Base-by-base conservation (phyloP, 2,329 filamentous ascomycete genomes). In the Fusarium sp. region DNA sequence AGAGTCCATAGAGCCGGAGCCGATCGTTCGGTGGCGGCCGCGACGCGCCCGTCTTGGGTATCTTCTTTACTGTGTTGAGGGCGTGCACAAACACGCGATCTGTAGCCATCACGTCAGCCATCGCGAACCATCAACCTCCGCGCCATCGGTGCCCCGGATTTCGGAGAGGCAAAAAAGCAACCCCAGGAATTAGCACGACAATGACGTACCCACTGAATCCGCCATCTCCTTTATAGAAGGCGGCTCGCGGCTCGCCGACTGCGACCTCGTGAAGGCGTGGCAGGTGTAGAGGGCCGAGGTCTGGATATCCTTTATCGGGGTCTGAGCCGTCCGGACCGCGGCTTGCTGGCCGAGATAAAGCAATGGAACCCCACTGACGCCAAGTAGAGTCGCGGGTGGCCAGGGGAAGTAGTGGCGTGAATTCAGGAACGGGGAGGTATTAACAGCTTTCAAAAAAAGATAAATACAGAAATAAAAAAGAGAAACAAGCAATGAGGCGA, bases 31-130 rank as follows among this genome's bases (percentile, higher is more conserved):
- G 91, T 57, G 97, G 97, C 54, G 97, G 97, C 72, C 97, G 93
- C 73, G 94, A 91, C 62, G 95, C 95, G 73, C 97, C 96, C 20
- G 95, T 98, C 81, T 97, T 96, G 78, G 94, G 94, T 78, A 99
- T 97, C 85, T 97, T 97, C 85, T 98, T 98, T 79, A 99, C 96
- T 27, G 97, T 98, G 86, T 98, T 98, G 84, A 99, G 93, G 75
- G 97, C 97, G 90, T 99, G 96, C 83, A 97, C 96, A 84, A 99
- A 99, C 81, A 99, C 97, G 85, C 97, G 93, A 86, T 99, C 97
- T 98, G 78, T 42, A 63, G 31, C 40, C 40, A 68, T 65, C 73
- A 75, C 52, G 67, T 75, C 73, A 75, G 70, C 73, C 54, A 73
- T 60, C 40, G 65, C 42, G 42, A 63, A 35, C 29, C 50, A 61